Conservation (phyloP, 208 protist species). For the Trichomonas vaginalis region DNA sequence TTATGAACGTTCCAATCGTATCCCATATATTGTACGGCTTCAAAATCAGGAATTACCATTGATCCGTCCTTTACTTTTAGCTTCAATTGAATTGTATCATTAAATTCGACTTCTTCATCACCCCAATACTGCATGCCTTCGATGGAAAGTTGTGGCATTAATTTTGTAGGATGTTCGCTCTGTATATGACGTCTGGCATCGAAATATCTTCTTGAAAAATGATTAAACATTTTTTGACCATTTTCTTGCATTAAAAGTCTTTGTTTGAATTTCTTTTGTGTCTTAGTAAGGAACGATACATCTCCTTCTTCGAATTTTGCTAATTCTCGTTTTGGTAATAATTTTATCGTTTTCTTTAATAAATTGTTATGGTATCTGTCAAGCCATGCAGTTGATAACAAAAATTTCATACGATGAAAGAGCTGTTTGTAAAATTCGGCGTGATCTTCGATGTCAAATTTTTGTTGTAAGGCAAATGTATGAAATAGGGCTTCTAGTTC, state of each 20-base stretch:
- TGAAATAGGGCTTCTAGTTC: neutral
- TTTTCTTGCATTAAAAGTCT: neutral
- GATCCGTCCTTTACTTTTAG: no score
- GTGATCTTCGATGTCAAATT: conserved; percentile 5
- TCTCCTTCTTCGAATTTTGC: neutral
- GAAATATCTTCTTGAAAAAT: neutral
- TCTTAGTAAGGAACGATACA: neutral
- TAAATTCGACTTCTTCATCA: neutral
- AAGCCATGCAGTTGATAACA: neutral
- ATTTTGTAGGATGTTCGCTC: neutral
- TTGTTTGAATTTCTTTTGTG: neutral
- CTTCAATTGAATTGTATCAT: neutral
- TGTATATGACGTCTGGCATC: neutral
- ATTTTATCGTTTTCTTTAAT: neutral
- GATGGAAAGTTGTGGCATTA: neutral
- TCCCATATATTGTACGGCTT: neutral
- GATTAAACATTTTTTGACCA: neutral
- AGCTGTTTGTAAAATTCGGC: conserved; percentile 4
- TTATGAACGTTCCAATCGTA: neutral
- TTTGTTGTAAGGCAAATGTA: neutral
- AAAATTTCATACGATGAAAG: neutral
- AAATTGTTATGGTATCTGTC: neutral
- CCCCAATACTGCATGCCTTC: conserved; percentile 16
- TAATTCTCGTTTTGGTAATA: neutral
- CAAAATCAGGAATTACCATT: neutral